A percentile compares a stretch with the other conserved stretches of the same genome.
Evolutionary conservation across 1,284 basidiomycete genomes (phyloP).

Genomic region (Kalmanozyma brasiliensis): DNA sequence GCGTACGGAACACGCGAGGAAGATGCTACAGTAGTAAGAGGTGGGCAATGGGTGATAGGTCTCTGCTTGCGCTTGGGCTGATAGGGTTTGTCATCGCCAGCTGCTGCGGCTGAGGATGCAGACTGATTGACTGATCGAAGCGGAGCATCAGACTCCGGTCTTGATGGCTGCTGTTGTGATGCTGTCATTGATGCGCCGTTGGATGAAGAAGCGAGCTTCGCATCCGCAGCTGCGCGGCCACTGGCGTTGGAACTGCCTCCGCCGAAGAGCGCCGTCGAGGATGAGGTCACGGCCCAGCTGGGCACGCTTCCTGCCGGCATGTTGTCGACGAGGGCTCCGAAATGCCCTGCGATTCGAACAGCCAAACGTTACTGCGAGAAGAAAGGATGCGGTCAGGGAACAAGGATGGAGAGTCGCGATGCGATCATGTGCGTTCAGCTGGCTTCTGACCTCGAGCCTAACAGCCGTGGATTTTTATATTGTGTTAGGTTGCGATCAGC

Average conservation of each 20-base stretch:
- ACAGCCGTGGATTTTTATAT: background rate
- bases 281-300: constrained; percentile 39
- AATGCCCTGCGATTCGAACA: background rate
- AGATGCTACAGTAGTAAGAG: constrained; percentile 16
- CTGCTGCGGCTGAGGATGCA: background rate
- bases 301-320: constrained; percentile 41
- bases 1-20: constrained; percentile 22
- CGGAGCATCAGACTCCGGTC: background rate
- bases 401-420: background rate
- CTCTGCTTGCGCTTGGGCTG: constrained; percentile 35
- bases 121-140: background rate
- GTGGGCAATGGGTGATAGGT: constrained; percentile 25
- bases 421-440: background rate
- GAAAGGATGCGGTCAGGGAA: constrained; percentile 1
- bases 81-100: constrained; percentile 21
- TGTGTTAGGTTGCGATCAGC: too few species aligned
- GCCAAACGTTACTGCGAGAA: background rate
- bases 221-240: constrained; percentile 14
- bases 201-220: constrained; percentile 3
- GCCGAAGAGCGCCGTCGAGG: constrained; percentile 34
- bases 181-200: background rate
- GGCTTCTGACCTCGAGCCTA: background rate
- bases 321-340: background rate
- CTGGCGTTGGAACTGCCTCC: constrained; percentile 12
- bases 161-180: constrained; percentile 3